Base-by-base conservation (phyloP, 768 basidiomycete species). In the Mycena rosella region DNA sequence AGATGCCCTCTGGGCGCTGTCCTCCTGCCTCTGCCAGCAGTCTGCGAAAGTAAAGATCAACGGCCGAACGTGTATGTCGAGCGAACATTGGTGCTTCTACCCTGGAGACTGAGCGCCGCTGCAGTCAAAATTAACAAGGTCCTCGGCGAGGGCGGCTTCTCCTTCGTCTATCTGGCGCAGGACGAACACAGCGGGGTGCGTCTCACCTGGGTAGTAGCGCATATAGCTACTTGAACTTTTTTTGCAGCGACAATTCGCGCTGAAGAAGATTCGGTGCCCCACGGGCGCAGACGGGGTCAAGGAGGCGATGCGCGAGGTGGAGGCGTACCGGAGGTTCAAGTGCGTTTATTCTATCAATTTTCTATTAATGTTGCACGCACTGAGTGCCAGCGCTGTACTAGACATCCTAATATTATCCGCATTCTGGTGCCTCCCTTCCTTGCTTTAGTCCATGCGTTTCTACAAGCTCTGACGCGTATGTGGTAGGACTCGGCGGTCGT, bases 191-290 rank as follows among this genome's bases (percentile, higher is more conserved):
- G 93, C 73, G 93, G 93, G 56, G 94, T 94, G 75, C 73, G 91
- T 82, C 40, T 40, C 11, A 8, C 29, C 24, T 9, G 45, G 65
- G 56, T 55, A 67, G 38, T 65, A n/a, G n/a, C n/a, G 69, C 27
- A 54, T 15, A 53, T 24, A 20, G 56, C n/a, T 26, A 27, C 36
- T 42, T 63, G 42, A 57, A 45, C 22, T 22, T 47, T 60, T 47
- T 60, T 38, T 27, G 1, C 78, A 96, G 88, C 87, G 96, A 69
- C 89, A 94, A 84, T 99, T 97, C 73, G 98, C 98, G 0, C 83
- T 99, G 69, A 99, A 99, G 85, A 99, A 98, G 81, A 96, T 98
- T 76, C 87, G 96, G 48, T 96, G 96, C 84, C 95, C 95, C 1
- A 92, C 91, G 45, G 95, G 95, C 10, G 83, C 88, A 8, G 96